Evolutionary conservation across 2,329 filamentous ascomycete species (phyloP).

Genomic region (Neofusicoccum sp.): DNA sequence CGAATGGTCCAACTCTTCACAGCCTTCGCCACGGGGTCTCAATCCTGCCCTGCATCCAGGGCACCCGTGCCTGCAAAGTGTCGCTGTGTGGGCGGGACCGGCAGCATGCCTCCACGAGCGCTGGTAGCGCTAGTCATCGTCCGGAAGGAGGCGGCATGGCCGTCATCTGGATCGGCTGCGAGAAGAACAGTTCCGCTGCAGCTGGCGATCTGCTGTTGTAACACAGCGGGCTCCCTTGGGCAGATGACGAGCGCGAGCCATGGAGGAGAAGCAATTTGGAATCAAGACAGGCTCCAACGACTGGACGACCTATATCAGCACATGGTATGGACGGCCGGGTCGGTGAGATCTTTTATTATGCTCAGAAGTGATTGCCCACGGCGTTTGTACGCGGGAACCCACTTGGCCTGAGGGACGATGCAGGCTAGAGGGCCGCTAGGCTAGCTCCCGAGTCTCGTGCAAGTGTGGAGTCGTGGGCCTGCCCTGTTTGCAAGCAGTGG

Average conservation of each 20-base stretch:
- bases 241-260: conserved; percentile 1
- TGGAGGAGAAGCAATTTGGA: conserved; percentile 8
- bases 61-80: too few relatives aligned
- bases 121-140: background rate
- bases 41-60: background rate
- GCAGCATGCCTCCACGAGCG: background rate
- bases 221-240: background rate
- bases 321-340: conserved; percentile 8
- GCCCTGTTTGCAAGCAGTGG: background rate
- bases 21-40: background rate
- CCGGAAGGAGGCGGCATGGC: background rate
- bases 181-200: background rate
- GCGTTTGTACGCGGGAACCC: conserved; percentile 12
- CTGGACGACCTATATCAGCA: conserved; percentile 17
- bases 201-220: background rate
- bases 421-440: conserved; percentile 3
- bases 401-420: conserved; percentile 8
- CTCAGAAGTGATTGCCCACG: background rate
- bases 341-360: background rate
- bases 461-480: background rate
- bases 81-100: background rate
- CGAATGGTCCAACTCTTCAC: background rate
- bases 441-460: conserved; percentile 9
- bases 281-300: conserved; percentile 2
- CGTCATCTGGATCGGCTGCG: background rate